A percentile compares a stretch with the other conserved stretches of the same genome.
Conservation (phyloP, 75 land plant genomes). For the Cryptomeria japonica region DNA sequence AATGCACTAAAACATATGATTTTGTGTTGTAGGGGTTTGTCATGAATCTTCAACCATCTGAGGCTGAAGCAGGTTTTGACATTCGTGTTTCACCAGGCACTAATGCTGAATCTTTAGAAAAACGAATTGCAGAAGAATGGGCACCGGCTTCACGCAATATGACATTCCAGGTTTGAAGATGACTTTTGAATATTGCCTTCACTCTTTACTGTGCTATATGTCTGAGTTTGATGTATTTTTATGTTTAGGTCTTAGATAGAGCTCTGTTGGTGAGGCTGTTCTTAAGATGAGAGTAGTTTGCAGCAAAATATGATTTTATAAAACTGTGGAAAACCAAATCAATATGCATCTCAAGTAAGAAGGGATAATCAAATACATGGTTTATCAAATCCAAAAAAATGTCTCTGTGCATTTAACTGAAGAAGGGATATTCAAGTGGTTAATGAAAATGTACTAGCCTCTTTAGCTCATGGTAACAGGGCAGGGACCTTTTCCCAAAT, state of each 20-base stretch:
- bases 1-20: background rate
- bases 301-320: background rate
- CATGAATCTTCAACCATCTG: constrained; percentile 98
- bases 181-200: background rate
- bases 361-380: background rate
- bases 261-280: background rate
- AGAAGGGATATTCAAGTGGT: background rate
- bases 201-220: background rate
- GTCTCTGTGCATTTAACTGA: background rate
- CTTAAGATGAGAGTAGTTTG: background rate
- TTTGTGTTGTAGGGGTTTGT: constrained; percentile 78
- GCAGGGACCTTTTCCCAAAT: too few species aligned
- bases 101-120: constrained; percentile 60
- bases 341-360: background rate
- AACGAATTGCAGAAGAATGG: constrained; percentile 85
- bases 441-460: background rate
- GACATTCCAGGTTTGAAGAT: constrained; percentile 68
- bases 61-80: constrained; percentile 97
- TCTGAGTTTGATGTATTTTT: background rate
- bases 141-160: constrained; percentile 92
- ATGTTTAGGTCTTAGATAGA: background rate
- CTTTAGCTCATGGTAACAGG: background rate
- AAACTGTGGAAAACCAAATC: background rate
- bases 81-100: constrained; percentile 83
- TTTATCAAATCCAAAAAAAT: background rate